phyloP scores from a whole-genome alignment of 148 eudicot species.

The Cornus suecica region DNA sequence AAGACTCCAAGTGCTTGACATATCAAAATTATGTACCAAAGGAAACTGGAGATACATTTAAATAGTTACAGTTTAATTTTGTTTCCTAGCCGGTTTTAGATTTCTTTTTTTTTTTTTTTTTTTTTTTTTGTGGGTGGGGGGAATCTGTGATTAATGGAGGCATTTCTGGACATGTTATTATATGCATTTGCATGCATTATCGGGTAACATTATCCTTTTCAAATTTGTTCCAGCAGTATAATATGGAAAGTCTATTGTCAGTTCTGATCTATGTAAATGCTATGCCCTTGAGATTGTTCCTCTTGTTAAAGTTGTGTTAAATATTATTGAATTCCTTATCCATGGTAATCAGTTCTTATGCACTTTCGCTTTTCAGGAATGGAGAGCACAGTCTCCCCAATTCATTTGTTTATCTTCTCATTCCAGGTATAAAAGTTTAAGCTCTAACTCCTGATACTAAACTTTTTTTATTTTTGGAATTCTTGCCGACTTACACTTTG shows the following conservation, averaged over 20 bases:
- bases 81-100: no score
- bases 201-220: neutral
- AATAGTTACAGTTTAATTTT: no score
- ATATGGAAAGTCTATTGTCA: neutral
- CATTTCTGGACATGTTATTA: no score
- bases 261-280: neutral
- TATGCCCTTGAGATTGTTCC: neutral
- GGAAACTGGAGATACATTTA: no score
- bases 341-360: neutral
- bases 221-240: neutral
- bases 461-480: conserved; percentile 10
- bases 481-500: neutral
- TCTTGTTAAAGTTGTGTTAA: neutral
- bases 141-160: no score
- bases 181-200: no score
- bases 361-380: conserved; percentile 44
- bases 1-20: no score
- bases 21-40: no score
- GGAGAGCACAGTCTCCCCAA: conserved; percentile 82
- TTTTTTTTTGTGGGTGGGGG: no score
- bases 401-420: conserved; percentile 79
- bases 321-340: neutral
- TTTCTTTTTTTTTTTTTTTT: no score
- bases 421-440: conserved; percentile 56
- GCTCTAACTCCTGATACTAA: neutral